phyloP scores from a whole-genome alignment of 495 filamentous ascomycete genomes.

The Hyaloscypha hepaticicola region DNA sequence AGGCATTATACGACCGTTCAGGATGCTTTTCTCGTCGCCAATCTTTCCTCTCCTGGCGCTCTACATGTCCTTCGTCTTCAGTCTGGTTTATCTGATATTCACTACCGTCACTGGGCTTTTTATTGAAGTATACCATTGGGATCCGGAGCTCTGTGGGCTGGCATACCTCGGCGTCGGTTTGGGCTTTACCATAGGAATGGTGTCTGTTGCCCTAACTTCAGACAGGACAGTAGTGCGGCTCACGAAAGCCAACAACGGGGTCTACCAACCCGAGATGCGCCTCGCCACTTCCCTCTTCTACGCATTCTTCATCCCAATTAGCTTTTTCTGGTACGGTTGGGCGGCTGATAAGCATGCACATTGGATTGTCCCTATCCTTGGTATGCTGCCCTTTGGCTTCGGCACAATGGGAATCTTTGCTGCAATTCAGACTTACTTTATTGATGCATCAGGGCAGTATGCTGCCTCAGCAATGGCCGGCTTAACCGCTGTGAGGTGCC shows the following conservation, averaged over 20 bases:
- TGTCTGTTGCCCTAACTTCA: slow-evolving; percentile 32
- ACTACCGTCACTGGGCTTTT: slow-evolving; percentile 64
- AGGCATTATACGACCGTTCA: slow-evolving; percentile 47
- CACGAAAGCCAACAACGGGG: slow-evolving; percentile 44
- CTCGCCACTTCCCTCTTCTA: too few relatives aligned
- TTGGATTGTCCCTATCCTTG: too few relatives aligned
- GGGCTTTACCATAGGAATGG: slow-evolving; percentile 37
- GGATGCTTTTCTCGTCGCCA: slow-evolving; percentile 50
- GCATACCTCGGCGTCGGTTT: slow-evolving; percentile 48
- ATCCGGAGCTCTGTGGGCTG: slow-evolving; percentile 35
- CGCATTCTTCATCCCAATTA: too few relatives aligned
- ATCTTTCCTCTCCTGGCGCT: slow-evolving; percentile 63
- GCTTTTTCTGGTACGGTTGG: too few relatives aligned
- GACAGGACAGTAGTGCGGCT: slow-evolving; percentile 40
- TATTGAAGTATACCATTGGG: slow-evolving; percentile 49
- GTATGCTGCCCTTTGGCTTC: too few relatives aligned
- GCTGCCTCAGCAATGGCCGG: too few relatives aligned
- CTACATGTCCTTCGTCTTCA: slow-evolving; percentile 72
- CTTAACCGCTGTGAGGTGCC: too few relatives aligned
- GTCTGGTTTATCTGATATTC: slow-evolving; percentile 78
- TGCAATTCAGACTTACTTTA: too few relatives aligned
- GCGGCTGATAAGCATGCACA: too few relatives aligned
- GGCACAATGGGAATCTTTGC: too few relatives aligned
- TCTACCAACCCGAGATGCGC: slow-evolving; percentile 56
- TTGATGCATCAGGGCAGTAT: too few relatives aligned